Evolutionary conservation across 2,329 filamentous ascomycete species (phyloP), one percentile per base, ranked within the genome.

Genomic region (Ciborinia camelliae): DNA sequence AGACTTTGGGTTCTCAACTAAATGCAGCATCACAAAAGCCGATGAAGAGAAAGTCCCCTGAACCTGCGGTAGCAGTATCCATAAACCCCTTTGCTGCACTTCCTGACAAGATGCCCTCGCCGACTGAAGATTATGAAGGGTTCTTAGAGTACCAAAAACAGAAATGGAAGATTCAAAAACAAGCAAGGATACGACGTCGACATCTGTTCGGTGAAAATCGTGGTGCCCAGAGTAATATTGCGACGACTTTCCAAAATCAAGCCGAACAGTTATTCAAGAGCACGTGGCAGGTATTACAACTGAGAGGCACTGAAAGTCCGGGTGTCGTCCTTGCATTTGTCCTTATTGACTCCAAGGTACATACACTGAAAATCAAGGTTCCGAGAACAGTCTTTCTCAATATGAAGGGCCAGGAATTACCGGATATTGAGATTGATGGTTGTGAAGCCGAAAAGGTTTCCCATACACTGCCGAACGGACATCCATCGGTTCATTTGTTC

Each of bases 81-180:
- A 78, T 84, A 0, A 91, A 98, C 73, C 92, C 92, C 0, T 96
- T 92, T 76, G 88, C 92, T 35, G 86, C 86, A 30, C 81, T 99
- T 18, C 95, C 95, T 0, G 86, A 89, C 67, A 83, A 86, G 50
- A 96, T 97, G 90, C 94, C 95, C 1, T 85, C 84, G 30, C 90
- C 95, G 26, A 90, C 87, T 0, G 87, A 95, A 57, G 90, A 99
- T 76, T 99, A 99, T 71, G 80, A 86, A 23, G 91, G 86, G 0
- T 99, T 96, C 81, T 77, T 99, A 62, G 84, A 90, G 73, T 98
- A 98, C 73, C 95, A 99, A 75, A 99, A 99, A 78, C 87, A 93
- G 79, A 99, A 99, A 77, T 99, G 95, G 95, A 97, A 94, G 79
- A 89, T 98, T 45, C 95, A 99, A 75, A 96, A 92, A 74, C 90